Percentiles rank a stretch among this genome's conserved stretches.
These are phyloP conservation scores for Lumnitzera littorea DNA, from an alignment of 345 rosid species.

Conservation along the genomic window DNA sequence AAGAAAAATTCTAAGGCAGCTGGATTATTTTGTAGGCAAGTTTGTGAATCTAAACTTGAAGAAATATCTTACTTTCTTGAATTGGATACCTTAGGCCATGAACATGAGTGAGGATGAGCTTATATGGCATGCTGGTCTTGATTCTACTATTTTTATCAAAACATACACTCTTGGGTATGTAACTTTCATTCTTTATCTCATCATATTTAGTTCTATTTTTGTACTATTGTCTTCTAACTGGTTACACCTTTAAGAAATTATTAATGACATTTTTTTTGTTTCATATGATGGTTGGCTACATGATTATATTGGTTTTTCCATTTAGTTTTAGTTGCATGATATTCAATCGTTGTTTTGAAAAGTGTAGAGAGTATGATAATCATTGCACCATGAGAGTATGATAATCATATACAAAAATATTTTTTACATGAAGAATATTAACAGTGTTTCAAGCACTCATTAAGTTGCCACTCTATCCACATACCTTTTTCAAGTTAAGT, in stretches of 20 bases:
- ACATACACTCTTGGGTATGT: slow-evolving; percentile 80
- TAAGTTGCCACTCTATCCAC: no score
- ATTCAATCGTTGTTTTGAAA: no score
- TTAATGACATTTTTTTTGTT: slow-evolving; percentile 1
- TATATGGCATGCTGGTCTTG: slow-evolving; percentile 84
- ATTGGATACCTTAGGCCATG: slow-evolving; percentile 99
- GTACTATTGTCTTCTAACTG: background rate
- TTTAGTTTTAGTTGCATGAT: no score
- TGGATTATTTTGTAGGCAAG: slow-evolving; percentile 51
- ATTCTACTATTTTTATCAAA: slow-evolving; percentile 87
- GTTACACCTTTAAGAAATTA: no score
- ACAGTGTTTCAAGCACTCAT: no score
- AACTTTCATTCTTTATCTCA: background rate
- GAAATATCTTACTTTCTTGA: slow-evolving; percentile 78
- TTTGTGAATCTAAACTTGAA: slow-evolving; percentile 71
- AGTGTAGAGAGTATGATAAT: no score
- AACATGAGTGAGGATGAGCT: slow-evolving; percentile 74
- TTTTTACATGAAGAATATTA: no score
- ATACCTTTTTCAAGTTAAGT: no score
- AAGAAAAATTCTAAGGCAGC: slow-evolving; percentile 63
- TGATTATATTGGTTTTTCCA: no score
- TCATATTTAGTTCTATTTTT: background rate
- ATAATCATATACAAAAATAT: no score
- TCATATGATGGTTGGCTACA: background rate
- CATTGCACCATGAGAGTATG: no score